Base-by-base conservation (phyloP, 106 monocot species). In the Agapanthus africanus region DNA sequence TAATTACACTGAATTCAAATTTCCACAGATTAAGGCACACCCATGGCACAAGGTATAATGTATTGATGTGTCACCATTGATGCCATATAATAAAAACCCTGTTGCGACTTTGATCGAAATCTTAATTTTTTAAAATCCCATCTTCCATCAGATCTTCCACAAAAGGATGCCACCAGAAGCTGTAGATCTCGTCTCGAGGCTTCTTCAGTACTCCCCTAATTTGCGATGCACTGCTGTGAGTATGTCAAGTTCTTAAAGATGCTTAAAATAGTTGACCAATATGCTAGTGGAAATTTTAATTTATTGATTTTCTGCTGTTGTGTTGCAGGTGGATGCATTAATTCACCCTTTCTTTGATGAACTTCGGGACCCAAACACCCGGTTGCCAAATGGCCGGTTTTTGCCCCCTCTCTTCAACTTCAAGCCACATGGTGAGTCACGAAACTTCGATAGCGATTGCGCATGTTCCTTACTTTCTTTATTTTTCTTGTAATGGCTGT, bases 41-140 rank as follows among this genome's bases (percentile, higher is more conserved):
- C 87, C 87, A 7, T 87, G 87, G 87, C 87, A 87, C 72, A 87
- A 87, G 83, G 87, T 84, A 57, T 36, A n/a, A n/a, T n/a, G n/a
- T n/a, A n/a, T n/a, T n/a, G n/a, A n/a, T n/a, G n/a, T n/a, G n/a
- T n/a, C n/a, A n/a, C n/a, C n/a, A n/a, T n/a, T n/a, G n/a, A n/a
- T n/a, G n/a, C n/a, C n/a, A n/a, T n/a, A n/a, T n/a, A n/a, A n/a
- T n/a, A n/a, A n/a, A n/a, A n/a, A n/a, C n/a, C n/a, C n/a, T n/a
- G n/a, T n/a, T n/a, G n/a, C n/a, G n/a, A n/a, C n/a, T n/a, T n/a
- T n/a, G n/a, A n/a, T n/a, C n/a, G n/a, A n/a, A n/a, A n/a, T n/a
- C n/a, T n/a, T n/a, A n/a, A n/a, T n/a, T n/a, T n/a, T n/a, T n/a
- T n/a, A n/a, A n/a, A n/a, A n/a, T n/a, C n/a, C n/a, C n/a, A n/a